phyloP scores from a whole-genome alignment of 139 green algal species.

The Chlamydomonas applanata region DNA sequence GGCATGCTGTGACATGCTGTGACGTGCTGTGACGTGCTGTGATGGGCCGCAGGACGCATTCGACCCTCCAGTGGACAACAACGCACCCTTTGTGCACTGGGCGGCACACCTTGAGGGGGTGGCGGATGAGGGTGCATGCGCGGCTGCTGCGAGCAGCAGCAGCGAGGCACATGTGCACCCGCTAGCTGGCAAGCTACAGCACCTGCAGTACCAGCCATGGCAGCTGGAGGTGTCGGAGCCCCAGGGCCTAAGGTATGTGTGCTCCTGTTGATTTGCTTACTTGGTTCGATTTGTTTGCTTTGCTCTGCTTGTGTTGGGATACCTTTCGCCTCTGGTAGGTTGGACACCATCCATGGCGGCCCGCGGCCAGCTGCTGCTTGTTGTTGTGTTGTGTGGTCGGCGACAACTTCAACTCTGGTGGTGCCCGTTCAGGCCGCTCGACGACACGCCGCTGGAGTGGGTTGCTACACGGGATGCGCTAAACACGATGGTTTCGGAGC shows the following conservation, averaged over 20 bases:
- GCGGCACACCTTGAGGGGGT: slow-evolving; percentile 26
- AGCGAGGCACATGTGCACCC: background rate
- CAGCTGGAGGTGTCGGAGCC: slow-evolving; percentile 21
- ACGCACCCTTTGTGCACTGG: slow-evolving; percentile 46
- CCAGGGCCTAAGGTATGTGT: no score
- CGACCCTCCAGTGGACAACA: slow-evolving; percentile 59
- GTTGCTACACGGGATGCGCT: slow-evolving; percentile 58
- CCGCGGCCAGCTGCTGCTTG: no score
- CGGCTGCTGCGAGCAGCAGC: no score
- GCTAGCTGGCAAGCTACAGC: background rate
- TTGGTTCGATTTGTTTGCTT: no score
- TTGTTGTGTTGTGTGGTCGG: no score
- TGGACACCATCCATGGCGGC: no score
- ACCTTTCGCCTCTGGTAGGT: no score
- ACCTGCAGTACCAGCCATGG: slow-evolving; percentile 24
- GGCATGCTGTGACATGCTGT: no score
- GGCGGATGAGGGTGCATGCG: background rate
- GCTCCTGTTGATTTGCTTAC: no score
- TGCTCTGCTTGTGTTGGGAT: no score
- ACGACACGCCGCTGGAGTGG: slow-evolving; percentile 47
- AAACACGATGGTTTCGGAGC: slow-evolving; percentile 36
- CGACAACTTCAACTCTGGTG: no score
- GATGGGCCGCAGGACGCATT: slow-evolving; percentile 70
- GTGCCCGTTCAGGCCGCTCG: slow-evolving; percentile 32
- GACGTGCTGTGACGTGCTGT: no score